Conservation (phyloP, 2,329 filamentous ascomycete genomes). For the Verticillium albo-atrum region DNA sequence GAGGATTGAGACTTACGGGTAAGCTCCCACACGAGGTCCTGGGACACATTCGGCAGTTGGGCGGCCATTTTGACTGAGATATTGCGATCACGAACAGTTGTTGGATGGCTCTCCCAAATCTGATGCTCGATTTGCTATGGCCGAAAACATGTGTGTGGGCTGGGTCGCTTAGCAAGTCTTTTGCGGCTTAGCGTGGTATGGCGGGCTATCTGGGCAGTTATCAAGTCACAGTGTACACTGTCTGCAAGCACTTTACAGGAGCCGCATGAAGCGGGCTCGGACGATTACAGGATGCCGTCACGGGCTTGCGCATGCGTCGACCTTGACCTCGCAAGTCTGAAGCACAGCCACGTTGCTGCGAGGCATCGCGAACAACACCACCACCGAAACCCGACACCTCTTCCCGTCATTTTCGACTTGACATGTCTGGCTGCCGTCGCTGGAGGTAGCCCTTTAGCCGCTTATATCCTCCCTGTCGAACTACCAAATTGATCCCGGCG, state of each 20-base stretch:
- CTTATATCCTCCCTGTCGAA: background rate
- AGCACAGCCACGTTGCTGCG: background rate
- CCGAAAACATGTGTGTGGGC: background rate
- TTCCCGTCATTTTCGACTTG: background rate
- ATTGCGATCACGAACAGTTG: constrained; percentile 23
- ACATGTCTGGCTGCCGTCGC: background rate
- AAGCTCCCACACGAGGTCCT: constrained; percentile 92
- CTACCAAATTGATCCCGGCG: background rate
- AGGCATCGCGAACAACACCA: background rate
- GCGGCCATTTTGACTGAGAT: constrained; percentile 50
- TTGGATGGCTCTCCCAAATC: constrained; percentile 9
- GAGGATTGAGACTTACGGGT: constrained; percentile 65
- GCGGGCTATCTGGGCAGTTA: background rate
- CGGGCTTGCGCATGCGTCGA: background rate
- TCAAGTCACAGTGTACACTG: background rate
- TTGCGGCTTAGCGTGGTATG: constrained; percentile 1
- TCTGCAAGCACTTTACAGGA: background rate
- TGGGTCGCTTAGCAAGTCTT: background rate
- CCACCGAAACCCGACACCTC: background rate
- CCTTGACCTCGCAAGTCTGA: background rate
- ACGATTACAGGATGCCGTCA: background rate
- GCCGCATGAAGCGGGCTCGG: background rate
- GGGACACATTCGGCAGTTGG: constrained; percentile 69
- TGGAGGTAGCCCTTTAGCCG: background rate
- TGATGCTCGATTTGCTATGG: constrained; percentile 2